Conservation (phyloP, 2,329 filamentous ascomycete genomes). For the Alternaria panax region DNA sequence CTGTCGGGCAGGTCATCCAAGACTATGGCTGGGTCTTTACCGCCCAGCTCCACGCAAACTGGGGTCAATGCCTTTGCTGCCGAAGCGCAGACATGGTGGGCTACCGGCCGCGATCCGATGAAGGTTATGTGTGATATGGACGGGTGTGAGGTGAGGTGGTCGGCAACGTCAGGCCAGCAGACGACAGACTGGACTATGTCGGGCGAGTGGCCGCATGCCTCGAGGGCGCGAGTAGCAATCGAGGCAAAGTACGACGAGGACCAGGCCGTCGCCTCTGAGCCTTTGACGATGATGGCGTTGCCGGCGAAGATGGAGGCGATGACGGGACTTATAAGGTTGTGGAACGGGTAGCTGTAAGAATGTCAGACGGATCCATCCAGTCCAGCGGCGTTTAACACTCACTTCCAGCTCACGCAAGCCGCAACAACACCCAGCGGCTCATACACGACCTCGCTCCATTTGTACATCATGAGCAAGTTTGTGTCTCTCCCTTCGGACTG, state of each 20-base stretch:
- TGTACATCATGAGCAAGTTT: constrained; percentile 94
- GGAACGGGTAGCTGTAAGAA: constrained; percentile 66
- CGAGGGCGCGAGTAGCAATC: constrained; percentile 79
- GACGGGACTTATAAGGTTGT: constrained; percentile 90
- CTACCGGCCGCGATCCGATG: constrained; percentile 88
- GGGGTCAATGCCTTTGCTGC: constrained; percentile 88
- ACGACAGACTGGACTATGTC: constrained; percentile 83
- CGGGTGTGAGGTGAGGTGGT: constrained; percentile 83
- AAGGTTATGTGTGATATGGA: constrained; percentile 90
- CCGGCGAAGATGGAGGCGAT: constrained; percentile 91
- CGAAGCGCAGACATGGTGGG: constrained; percentile 84
- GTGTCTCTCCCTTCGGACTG: constrained; percentile 76
- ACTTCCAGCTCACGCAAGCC: constrained; percentile 97
- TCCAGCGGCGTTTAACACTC: constrained; percentile 47
- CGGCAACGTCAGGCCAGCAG: constrained; percentile 86
- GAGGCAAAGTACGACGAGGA: constrained; percentile 81
- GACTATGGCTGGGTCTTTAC: constrained; percentile 91
- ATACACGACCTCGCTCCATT: constrained; percentile 87
- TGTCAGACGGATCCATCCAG: constrained; percentile 13
- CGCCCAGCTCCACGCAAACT: constrained; percentile 88
- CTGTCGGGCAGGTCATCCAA: constrained; percentile 76
- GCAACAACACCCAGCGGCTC: constrained; percentile 93
- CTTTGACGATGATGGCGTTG: constrained; percentile 91
- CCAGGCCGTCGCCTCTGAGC: constrained; percentile 95
- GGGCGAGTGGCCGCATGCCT: constrained; percentile 81